These are phyloP conservation scores for Microbotryum intermedium DNA, from an alignment of 1,284 basidiomycete species.

Conservation along the genomic window DNA sequence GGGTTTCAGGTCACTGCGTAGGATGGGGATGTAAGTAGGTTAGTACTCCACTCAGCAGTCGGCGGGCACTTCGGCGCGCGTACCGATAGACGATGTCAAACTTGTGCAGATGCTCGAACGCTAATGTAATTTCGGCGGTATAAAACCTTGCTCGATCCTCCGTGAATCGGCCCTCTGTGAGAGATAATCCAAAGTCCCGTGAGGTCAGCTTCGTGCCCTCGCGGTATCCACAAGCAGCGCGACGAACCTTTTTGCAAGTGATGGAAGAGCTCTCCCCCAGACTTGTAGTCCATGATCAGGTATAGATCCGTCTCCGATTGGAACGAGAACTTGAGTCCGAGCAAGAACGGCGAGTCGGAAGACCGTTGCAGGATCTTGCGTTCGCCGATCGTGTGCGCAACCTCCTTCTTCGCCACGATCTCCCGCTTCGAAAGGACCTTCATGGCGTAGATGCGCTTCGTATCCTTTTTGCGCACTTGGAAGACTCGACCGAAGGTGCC, in stretches of 20 bases:
- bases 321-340: constrained; percentile 97
- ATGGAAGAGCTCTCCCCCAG: constrained; percentile 96
- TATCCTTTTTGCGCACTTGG: constrained; percentile 96
- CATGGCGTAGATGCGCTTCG: constrained; percentile 99
- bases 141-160: constrained; percentile 93
- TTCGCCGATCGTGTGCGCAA: constrained; percentile 98
- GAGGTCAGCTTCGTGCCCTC: too few species aligned
- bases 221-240: too few species aligned
- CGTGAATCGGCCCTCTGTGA: constrained; percentile 69
- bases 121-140: constrained; percentile 86
- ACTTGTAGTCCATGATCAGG: constrained; percentile 98
- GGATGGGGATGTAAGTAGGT: too few species aligned
- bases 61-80: constrained; percentile 35
- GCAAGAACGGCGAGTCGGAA: constrained; percentile 90
- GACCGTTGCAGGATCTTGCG: constrained; percentile 96
- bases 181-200: too few species aligned
- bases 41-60: background rate
- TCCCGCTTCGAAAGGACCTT: constrained; percentile 98
- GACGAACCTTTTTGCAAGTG: constrained; percentile 63
- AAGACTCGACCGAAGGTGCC: constrained; percentile 99
- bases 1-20: constrained; percentile 75
- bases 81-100: constrained; percentile 93
- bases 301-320: constrained; percentile 94
- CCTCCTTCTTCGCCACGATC: constrained; percentile 98
- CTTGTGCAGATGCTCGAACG: constrained; percentile 91